phyloP scores from a whole-genome alignment of 2,329 filamentous ascomycete genomes.

The Ophiostoma triangulosporum region DNA sequence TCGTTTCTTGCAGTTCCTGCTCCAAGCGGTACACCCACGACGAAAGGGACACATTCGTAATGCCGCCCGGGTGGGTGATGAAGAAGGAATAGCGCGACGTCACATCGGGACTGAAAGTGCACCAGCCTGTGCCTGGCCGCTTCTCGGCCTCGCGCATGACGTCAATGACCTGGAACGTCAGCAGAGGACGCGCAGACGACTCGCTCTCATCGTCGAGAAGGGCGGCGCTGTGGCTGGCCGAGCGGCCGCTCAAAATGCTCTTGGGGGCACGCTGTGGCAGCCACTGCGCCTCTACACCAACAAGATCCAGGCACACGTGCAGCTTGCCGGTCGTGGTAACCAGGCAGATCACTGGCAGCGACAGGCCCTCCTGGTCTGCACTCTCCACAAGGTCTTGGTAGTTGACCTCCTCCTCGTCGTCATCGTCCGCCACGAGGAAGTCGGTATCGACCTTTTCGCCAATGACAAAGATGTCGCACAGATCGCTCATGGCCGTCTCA shows the following conservation, averaged over 20 bases:
- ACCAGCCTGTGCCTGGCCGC: constrained; percentile 43
- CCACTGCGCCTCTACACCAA: constrained; percentile 54
- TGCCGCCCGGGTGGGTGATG: constrained; percentile 45
- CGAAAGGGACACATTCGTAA: constrained; percentile 45
- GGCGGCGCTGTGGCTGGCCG: not conserved
- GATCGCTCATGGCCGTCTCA: constrained; percentile 38
- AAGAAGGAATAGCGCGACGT: constrained; percentile 51
- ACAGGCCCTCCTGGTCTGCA: constrained; percentile 44
- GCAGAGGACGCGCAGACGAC: constrained; percentile 32
- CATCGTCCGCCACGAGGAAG: constrained; percentile 50
- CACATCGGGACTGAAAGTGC: constrained; percentile 47
- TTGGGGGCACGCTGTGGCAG: constrained; percentile 39
- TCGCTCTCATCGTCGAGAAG: constrained; percentile 17
- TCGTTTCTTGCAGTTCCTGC: constrained; percentile 42
- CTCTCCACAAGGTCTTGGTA: constrained; percentile 27
- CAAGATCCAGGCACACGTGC: constrained; percentile 46
- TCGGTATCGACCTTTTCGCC: constrained; percentile 47
- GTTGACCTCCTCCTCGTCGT: constrained; percentile 38
- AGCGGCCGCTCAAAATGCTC: constrained; percentile 3
- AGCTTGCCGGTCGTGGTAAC: constrained; percentile 48
- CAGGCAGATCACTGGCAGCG: constrained; percentile 44
- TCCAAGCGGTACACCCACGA: constrained; percentile 53
- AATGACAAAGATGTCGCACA: constrained; percentile 50
- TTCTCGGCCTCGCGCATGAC: constrained; percentile 42
- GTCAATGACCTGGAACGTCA: constrained; percentile 51